These are phyloP conservation scores for Suzukiozyma palmioleophila DNA, from an alignment of 1,139 yeast species.

Conservation along the genomic window DNA sequence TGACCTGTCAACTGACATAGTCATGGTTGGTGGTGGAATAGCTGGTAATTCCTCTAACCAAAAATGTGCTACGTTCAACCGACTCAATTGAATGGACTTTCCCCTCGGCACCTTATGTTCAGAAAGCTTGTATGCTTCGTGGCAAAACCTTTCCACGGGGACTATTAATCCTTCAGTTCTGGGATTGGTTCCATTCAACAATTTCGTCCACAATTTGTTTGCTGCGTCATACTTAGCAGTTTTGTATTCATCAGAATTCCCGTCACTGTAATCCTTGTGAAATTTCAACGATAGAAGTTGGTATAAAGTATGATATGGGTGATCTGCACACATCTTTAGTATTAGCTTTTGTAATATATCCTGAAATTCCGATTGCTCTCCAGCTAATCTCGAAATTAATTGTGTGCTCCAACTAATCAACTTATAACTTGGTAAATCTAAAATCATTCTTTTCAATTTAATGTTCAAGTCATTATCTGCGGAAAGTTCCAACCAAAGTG, in stretches of 20 bases:
- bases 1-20: slow-evolving; percentile 37
- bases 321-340: slow-evolving; percentile 46
- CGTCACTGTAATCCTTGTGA: slow-evolving; percentile 32
- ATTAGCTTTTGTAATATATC: slow-evolving; percentile 46
- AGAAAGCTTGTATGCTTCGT: slow-evolving; percentile 50
- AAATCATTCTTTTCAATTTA: slow-evolving; percentile 26
- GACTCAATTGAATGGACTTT: slow-evolving; percentile 30
- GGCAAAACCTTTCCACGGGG: slow-evolving; percentile 48
- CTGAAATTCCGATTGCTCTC: slow-evolving; percentile 53
- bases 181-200: slow-evolving; percentile 5
- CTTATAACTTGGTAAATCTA: slow-evolving; percentile 50
- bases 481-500: slow-evolving; percentile 76
- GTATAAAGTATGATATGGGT: slow-evolving; percentile 79
- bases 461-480: slow-evolving; percentile 36
- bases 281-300: slow-evolving; percentile 55
- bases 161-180: slow-evolving; percentile 15
- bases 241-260: slow-evolving; percentile 29
- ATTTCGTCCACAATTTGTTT: slow-evolving; percentile 37
- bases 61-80: slow-evolving; percentile 40
- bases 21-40: slow-evolving; percentile 70
- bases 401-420: slow-evolving; percentile 83
- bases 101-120: slow-evolving; percentile 37
- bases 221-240: slow-evolving; percentile 51
- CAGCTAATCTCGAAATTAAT: slow-evolving; percentile 64
- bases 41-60: slow-evolving; percentile 53